Conservation (phyloP, 805 yeast genomes). For the Saturnispora quitensis region DNA sequence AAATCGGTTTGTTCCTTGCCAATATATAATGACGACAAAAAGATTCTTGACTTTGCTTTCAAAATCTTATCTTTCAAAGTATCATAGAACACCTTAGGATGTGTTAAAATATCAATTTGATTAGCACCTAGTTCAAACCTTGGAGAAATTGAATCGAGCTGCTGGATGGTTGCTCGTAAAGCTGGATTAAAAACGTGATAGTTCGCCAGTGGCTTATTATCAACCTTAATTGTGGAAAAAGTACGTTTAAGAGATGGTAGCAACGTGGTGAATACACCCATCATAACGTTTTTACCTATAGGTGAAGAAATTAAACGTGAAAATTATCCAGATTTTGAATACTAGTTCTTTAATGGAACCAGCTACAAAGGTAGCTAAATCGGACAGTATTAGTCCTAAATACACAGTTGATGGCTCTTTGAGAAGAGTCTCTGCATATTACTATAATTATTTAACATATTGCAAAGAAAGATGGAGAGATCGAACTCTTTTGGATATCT, state of each 20-base stretch:
- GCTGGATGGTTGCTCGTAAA: constrained; percentile 28
- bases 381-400: constrained; percentile 15
- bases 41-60: constrained; percentile 56
- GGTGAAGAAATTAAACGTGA: background rate
- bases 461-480: constrained; percentile 92
- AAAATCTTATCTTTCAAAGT: constrained; percentile 53
- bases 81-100: constrained; percentile 67
- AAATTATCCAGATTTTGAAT: background rate
- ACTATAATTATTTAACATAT: constrained; percentile 80
- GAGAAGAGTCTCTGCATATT: constrained; percentile 76
- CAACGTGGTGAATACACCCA: constrained; percentile 2
- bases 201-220: constrained; percentile 19
- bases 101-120: constrained; percentile 51
- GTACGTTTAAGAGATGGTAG: constrained; percentile 1
- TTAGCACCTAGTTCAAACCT: constrained; percentile 49
- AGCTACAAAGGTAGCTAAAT: background rate
- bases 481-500: constrained; percentile 69
- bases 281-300: background rate
- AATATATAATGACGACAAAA: constrained; percentile 76
- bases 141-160: constrained; percentile 57
- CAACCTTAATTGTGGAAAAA: constrained; percentile 21
- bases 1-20: constrained; percentile 80
- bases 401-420: constrained; percentile 51
- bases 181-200: constrained; percentile 22
- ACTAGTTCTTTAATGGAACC: constrained; percentile 1